phyloP scores from a whole-genome alignment of 345 rosid genomes.

The Mallotus nudiflorus region DNA sequence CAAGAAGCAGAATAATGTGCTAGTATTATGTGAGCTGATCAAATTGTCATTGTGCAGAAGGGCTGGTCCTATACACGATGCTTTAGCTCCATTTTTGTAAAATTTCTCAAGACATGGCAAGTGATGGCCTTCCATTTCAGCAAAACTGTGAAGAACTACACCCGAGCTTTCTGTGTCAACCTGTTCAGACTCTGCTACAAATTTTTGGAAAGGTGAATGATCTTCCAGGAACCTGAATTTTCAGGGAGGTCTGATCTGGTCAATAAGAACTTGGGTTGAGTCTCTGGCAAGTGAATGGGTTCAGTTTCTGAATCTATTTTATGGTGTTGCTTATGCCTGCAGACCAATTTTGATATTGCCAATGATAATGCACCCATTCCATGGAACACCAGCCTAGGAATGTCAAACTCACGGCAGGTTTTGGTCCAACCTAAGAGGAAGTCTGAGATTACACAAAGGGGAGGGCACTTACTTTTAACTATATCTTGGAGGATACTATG shows the following conservation, averaged over 20 bases:
- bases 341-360: not conserved
- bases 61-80: conserved; percentile 18
- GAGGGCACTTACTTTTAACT: not conserved
- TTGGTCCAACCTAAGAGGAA: conserved; percentile 29
- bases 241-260: conserved; percentile 9
- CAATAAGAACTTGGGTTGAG: conserved; percentile 17
- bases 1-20: not conserved
- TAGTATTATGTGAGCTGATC: not conserved
- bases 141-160: conserved; percentile 25
- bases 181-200: not conserved
- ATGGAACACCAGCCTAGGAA: conserved; percentile 31
- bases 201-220: not conserved
- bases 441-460: conserved; percentile 33
- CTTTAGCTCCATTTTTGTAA: conserved; percentile 9
- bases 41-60: not conserved
- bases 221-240: not conserved
- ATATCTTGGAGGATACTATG: not conserved
- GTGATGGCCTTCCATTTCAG: conserved; percentile 26
- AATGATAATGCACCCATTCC: conserved; percentile 23
- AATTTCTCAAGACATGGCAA: conserved; percentile 12
- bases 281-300: not conserved
- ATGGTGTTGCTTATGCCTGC: not conserved
- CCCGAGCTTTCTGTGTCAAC: conserved; percentile 3
- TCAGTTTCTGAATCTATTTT: not conserved
- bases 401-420: conserved; percentile 11